Percentiles rank a stretch among this genome's conserved stretches.
Conservation (phyloP, 2,329 filamentous ascomycete genomes). For the Verticillium albo-atrum region DNA sequence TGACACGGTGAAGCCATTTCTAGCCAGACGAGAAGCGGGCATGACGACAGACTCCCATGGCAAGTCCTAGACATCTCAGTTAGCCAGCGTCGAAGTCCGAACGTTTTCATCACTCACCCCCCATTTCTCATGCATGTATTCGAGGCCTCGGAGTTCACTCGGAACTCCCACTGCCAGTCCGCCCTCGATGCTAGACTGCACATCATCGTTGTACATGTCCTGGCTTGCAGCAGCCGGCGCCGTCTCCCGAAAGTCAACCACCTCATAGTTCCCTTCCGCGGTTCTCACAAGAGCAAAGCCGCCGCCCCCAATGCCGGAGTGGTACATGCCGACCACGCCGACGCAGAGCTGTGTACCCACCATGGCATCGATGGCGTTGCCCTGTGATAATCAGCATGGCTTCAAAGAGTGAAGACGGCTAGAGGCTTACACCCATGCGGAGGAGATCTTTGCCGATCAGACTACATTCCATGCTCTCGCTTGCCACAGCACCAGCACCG, state of each 20-base stretch:
- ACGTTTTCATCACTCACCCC: slow-evolving; percentile 38
- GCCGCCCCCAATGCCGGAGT: slow-evolving; percentile 81
- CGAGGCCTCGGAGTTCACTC: slow-evolving; percentile 72
- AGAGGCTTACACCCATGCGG: slow-evolving; percentile 37
- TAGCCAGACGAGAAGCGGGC: slow-evolving; percentile 70
- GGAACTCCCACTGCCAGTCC: slow-evolving; percentile 71
- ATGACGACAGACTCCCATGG: slow-evolving; percentile 68
- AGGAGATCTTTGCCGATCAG: slow-evolving; percentile 62
- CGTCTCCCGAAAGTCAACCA: slow-evolving; percentile 85
- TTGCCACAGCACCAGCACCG: slow-evolving; percentile 61
- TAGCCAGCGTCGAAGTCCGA: neutral
- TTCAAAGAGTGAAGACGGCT: neutral
- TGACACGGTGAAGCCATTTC: slow-evolving; percentile 68
- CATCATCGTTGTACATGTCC: slow-evolving; percentile 79
- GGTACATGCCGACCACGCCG: slow-evolving; percentile 72
- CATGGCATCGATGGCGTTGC: slow-evolving; percentile 73
- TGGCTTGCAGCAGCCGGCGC: slow-evolving; percentile 77
- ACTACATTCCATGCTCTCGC: slow-evolving; percentile 66
- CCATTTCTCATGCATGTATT: slow-evolving; percentile 70
- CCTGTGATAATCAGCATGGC: slow-evolving; percentile 30
- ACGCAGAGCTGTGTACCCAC: slow-evolving; percentile 72
- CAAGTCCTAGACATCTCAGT: slow-evolving; percentile 34
- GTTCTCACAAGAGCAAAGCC: slow-evolving; percentile 83
- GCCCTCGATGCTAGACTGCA: slow-evolving; percentile 61
- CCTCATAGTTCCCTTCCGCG: slow-evolving; percentile 71